Evolutionary conservation across 2,329 filamentous ascomycete species (phyloP).

Genomic region (Chrysosporium queenslandicum): DNA sequence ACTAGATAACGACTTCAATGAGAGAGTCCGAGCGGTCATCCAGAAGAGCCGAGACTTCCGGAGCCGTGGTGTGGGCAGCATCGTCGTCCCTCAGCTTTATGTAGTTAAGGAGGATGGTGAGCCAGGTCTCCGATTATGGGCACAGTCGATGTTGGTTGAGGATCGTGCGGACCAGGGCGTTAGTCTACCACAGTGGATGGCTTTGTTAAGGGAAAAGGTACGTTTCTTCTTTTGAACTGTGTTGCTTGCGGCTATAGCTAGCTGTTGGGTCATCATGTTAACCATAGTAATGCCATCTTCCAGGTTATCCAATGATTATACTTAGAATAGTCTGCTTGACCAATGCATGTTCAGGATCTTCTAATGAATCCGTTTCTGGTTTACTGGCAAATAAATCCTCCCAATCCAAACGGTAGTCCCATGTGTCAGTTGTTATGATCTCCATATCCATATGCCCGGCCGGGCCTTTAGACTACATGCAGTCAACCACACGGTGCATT

Average conservation of each 20-base stretch:
- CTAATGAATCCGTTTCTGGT: conserved; percentile 3
- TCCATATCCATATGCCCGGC: no score
- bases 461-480: no score
- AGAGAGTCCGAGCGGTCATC: conserved; percentile 78
- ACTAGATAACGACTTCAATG: conserved; percentile 92
- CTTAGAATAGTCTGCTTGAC: conserved; percentile 7
- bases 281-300: background rate
- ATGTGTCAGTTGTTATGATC: background rate
- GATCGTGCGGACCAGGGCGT: conserved; percentile 89
- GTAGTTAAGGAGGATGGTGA: conserved; percentile 92
- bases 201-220: conserved; percentile 88
- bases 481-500: background rate
- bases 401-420: background rate
- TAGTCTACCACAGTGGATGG: conserved; percentile 89
- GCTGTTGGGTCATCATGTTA: background rate
- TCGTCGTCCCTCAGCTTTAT: conserved; percentile 85
- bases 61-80: conserved; percentile 80
- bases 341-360: conserved; percentile 8
- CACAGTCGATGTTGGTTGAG: conserved; percentile 88
- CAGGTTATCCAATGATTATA: conserved; percentile 19
- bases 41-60: conserved; percentile 86
- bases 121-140: conserved; percentile 90
- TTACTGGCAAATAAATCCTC: background rate
- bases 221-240: conserved; percentile 22
- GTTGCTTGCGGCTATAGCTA: background rate